phyloP scores from a whole-genome alignment of 495 filamentous ascomycete genomes.

The Xylaria telfairii region DNA sequence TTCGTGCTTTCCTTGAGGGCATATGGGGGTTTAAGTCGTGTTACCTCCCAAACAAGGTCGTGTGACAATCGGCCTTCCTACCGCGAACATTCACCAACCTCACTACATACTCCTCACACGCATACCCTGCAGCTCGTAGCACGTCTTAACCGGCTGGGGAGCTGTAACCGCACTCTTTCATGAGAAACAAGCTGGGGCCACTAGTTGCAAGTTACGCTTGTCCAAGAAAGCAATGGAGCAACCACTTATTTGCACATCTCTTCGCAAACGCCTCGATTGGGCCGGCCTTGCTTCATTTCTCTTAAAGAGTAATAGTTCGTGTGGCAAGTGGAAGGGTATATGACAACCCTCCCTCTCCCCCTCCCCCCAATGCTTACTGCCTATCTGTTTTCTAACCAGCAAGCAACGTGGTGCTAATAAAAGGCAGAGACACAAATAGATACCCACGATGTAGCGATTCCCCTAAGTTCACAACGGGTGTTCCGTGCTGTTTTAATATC shows the following conservation, averaged over 20 bases:
- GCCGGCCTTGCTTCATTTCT: constrained; percentile 52
- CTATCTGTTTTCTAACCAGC: background rate
- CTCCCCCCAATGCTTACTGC: background rate
- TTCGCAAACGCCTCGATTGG: constrained; percentile 62
- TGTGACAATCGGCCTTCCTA: no score
- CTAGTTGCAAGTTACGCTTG: background rate
- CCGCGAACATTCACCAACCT: background rate
- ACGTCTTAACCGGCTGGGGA: background rate
- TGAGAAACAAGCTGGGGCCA: background rate
- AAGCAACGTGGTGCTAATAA: constrained; percentile 17
- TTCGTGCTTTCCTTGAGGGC: constrained; percentile 3
- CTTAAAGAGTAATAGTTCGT: constrained; percentile 36
- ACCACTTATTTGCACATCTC: constrained; percentile 59
- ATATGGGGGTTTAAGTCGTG: background rate
- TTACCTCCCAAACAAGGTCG: no score
- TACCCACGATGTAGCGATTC: constrained; percentile 62
- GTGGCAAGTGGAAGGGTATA: constrained; percentile 57
- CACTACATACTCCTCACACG: background rate
- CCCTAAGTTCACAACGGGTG: constrained; percentile 34
- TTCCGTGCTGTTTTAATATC: constrained; percentile 63
- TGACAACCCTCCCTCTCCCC: no score
- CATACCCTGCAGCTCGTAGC: background rate
- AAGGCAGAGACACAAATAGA: constrained; percentile 54
- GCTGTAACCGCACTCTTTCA: background rate
- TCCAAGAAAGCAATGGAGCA: constrained; percentile 22